phyloP scores from a whole-genome alignment of 2,329 filamentous ascomycete species.

The Aspergillus neotritici region DNA sequence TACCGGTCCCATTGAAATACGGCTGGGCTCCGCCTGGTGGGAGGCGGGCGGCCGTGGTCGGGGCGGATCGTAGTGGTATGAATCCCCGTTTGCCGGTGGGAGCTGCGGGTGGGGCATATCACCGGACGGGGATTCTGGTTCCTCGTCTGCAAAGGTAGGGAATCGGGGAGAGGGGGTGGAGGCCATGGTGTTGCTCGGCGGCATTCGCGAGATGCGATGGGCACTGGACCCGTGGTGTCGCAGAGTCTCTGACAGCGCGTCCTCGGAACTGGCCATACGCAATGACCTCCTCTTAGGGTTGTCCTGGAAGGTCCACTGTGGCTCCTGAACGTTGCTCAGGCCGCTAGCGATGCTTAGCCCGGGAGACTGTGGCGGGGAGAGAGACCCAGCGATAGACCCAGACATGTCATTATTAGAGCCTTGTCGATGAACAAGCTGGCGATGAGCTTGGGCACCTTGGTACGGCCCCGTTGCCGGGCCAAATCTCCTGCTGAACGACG shows the following conservation, averaged over 20 bases:
- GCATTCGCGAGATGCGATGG: constrained; percentile 15
- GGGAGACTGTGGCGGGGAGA: constrained; percentile 31
- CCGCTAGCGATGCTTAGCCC: constrained; percentile 22
- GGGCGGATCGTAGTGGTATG: constrained; percentile 4
- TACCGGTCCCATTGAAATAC: constrained; percentile 12
- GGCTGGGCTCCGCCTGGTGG: constrained; percentile 3
- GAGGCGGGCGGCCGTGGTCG: constrained; percentile 14
- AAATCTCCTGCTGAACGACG: constrained; percentile 37
- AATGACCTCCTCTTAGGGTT: constrained; percentile 16
- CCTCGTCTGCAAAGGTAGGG: neutral
- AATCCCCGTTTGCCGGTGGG: neutral
- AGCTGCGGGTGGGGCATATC: constrained; percentile 4
- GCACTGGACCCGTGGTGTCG: constrained; percentile 6
- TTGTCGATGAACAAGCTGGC: constrained; percentile 10
- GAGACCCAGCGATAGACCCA: constrained; percentile 19
- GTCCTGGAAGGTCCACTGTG: constrained; percentile 10
- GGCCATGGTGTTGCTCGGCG: constrained; percentile 2
- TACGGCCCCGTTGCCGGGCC: constrained; percentile 16
- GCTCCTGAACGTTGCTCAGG: constrained; percentile 18
- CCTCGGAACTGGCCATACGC: constrained; percentile 27
- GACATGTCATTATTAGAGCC: constrained; percentile 10
- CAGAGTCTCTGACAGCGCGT: constrained; percentile 18
- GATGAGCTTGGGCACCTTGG: constrained; percentile 12
- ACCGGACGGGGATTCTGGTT: constrained; percentile 8
- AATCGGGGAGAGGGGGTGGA: neutral